Evolutionary conservation across 352 stramenopile species (phyloP).

Genomic region (Phytophthora pinifolia): DNA sequence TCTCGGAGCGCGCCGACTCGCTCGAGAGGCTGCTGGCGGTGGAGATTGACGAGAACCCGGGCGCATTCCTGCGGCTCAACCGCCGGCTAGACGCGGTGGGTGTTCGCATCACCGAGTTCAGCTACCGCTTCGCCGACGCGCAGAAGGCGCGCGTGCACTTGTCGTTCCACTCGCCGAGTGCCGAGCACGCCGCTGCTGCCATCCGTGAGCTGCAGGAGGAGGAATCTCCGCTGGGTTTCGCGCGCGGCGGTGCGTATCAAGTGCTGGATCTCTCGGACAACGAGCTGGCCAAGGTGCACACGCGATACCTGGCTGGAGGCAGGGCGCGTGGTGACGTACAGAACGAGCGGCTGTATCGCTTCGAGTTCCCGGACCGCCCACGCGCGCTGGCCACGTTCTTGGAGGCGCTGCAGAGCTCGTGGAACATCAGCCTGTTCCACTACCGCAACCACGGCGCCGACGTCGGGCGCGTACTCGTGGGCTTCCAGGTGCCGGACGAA

Average conservation of each 20-base stretch:
- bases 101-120: conserved; percentile 96
- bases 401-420: conserved; percentile 80
- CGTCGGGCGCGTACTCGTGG: conserved; percentile 96
- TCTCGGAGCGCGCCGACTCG: conserved; percentile 93
- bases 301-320: conserved; percentile 94
- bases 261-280: conserved; percentile 95
- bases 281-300: conserved; percentile 96
- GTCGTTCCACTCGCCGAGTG: conserved; percentile 92
- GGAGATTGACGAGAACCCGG: conserved; percentile 94
- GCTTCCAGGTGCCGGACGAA: conserved; percentile 90
- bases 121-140: conserved; percentile 91
- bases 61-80: conserved; percentile 85
- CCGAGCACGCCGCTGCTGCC: conserved; percentile 48
- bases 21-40: conserved; percentile 94
- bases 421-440: conserved; percentile 99
- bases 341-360: conserved; percentile 95
- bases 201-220: conserved; percentile 55
- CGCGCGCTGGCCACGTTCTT: conserved; percentile 92
- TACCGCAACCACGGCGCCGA: conserved; percentile 99
- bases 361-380: conserved; percentile 95
- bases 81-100: conserved; percentile 55
- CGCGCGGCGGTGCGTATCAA: conserved; percentile 64
- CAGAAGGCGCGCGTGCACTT: conserved; percentile 93
- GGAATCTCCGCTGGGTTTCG: conserved; percentile 30
- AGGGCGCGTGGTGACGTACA: conserved; percentile 53